Conservation (phyloP, 2,329 filamentous ascomycete species). For the Xylaria sp. region DNA sequence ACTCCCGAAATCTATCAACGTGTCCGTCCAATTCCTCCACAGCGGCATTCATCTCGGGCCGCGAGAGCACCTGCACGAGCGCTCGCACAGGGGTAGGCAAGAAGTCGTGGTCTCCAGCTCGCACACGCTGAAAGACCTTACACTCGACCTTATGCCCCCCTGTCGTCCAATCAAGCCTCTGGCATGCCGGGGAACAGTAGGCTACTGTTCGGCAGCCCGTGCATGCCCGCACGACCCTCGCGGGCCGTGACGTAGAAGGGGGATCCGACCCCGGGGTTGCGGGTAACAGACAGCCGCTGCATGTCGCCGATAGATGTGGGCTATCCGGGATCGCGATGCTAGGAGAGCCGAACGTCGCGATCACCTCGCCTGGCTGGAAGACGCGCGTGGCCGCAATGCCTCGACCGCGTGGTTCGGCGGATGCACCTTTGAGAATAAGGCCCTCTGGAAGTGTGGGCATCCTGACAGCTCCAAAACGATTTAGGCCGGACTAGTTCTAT, state of each 20-base stretch:
- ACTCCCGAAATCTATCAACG: slow-evolving; percentile 51
- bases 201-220: slow-evolving; percentile 62
- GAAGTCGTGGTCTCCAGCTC: slow-evolving; percentile 48
- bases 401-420: slow-evolving; percentile 53
- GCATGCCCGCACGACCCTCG: slow-evolving; percentile 54
- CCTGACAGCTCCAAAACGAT: neutral
- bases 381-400: slow-evolving; percentile 55
- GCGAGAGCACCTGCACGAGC: slow-evolving; percentile 61
- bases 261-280: slow-evolving; percentile 38
- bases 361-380: slow-evolving; percentile 57
- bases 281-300: slow-evolving; percentile 59
- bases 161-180: slow-evolving; percentile 62
- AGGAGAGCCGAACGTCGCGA: slow-evolving; percentile 57
- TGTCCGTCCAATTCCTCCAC: slow-evolving; percentile 60
- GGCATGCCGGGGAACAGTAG: slow-evolving; percentile 66
- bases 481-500: neutral
- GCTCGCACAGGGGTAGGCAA: slow-evolving; percentile 67
- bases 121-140: slow-evolving; percentile 54
- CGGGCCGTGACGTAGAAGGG: slow-evolving; percentile 27
- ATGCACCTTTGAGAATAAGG: slow-evolving; percentile 19
- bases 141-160: slow-evolving; percentile 65
- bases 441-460: slow-evolving; percentile 27
- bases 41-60: slow-evolving; percentile 47
- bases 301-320: slow-evolving; percentile 54
- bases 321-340: slow-evolving; percentile 60